These are phyloP conservation scores for Pelargonium myrrhifolium DNA, from an alignment of 441 rosid species.

Conservation along the genomic window DNA sequence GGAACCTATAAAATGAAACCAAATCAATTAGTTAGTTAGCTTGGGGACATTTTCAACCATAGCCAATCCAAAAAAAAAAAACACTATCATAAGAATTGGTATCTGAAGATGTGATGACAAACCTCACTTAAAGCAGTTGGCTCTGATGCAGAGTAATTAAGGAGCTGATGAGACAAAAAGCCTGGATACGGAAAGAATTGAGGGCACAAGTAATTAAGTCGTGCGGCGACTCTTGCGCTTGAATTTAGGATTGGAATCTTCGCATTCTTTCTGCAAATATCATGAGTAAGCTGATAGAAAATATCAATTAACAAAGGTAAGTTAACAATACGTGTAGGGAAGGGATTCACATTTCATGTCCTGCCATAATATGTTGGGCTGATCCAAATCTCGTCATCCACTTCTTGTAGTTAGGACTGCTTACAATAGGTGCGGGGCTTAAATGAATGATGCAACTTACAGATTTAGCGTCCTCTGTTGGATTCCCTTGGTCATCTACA, in stretches of 20 bases:
- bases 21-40: slow-evolving; percentile 7
- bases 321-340: slow-evolving; percentile 7
- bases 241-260: slow-evolving; percentile 73
- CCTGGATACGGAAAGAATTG: slow-evolving; percentile 93
- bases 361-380: slow-evolving; percentile 78
- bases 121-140: slow-evolving; percentile 41
- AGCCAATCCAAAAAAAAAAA: slow-evolving; percentile 11
- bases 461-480: slow-evolving; percentile 30
- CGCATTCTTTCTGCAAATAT: slow-evolving; percentile 55
- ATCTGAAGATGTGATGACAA: slow-evolving; percentile 20
- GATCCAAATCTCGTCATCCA: slow-evolving; percentile 78
- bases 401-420: slow-evolving; percentile 46
- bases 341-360: slow-evolving; percentile 59
- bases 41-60: slow-evolving; percentile 5
- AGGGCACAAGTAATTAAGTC: slow-evolving; percentile 84
- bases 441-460: slow-evolving; percentile 81
- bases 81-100: not conserved
- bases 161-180: slow-evolving; percentile 47
- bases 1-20: slow-evolving; percentile 32
- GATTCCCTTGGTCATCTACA: slow-evolving; percentile 26
- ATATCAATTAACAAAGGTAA: slow-evolving; percentile 16
- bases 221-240: slow-evolving; percentile 78
- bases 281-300: slow-evolving; percentile 7
- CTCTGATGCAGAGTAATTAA: slow-evolving; percentile 21
- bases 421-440: slow-evolving; percentile 56